Base-by-base conservation (phyloP, 805 yeast genomes). In the Diddensiella caesifluorescens region DNA sequence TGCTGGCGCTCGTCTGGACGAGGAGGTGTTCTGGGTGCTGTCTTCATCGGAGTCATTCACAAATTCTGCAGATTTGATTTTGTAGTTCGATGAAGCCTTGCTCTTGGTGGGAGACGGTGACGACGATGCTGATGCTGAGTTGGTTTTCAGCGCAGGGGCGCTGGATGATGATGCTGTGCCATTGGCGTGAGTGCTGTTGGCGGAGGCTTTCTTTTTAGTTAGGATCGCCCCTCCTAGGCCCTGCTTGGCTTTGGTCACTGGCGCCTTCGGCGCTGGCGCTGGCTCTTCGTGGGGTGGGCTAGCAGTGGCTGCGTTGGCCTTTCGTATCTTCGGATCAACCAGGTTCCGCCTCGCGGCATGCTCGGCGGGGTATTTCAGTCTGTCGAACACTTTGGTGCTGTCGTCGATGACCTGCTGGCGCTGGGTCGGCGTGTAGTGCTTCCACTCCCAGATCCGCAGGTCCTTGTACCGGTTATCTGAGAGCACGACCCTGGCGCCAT, bases 401-500 rank as follows among this genome's bases (percentile, higher is more conserved):
- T 53, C 51, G n/a, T 40, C 48, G 19, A 60, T 51, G 10, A 62
- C 63, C 22, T 45, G 42, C 6, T 48, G 40, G 41, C 67, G 51
- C 47, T 66, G 56, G 41, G 42, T 35, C 9, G 56, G 59, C 35
- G 61, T 49, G 48, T 69, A 68, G 20, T 56, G 55, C 22, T 57
- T 52, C 57, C 64, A 63, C 16, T 61, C 62, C 56, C 70, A 61
- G 4, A 67, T 58, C 15, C 61, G 58, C n/a, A 57, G 50, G 19
- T 57, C 55, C 22, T 57, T 54, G 46, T 52, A 55, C 22, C 52
- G 44, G 33, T 49, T 51, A 45, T 55, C 57, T n/a, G 59, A 45
- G 15, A 62, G 47, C 20, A 42, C 42, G 36, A 41, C 35, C 30
- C 48, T 40, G 46, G 59, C 64, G 22, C 45, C 57, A 21, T 51